phyloP scores from a whole-genome alignment of 768 basidiomycete species.

The Serendipita vermifera region DNA sequence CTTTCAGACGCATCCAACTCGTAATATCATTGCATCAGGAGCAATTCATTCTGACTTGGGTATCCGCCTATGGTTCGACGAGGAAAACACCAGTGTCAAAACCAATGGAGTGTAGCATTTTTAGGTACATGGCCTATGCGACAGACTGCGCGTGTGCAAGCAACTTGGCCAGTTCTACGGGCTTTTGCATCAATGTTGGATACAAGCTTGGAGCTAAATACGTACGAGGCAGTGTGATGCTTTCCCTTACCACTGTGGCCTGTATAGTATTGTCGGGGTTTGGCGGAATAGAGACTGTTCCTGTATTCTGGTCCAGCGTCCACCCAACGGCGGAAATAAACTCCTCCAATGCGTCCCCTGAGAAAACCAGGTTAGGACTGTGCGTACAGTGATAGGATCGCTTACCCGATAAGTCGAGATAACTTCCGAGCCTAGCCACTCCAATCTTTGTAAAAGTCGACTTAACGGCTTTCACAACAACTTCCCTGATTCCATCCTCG shows the following conservation, averaged over 20 bases:
- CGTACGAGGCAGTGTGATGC: slow-evolving; percentile 69
- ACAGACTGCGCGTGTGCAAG: not conserved
- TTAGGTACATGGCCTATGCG: not conserved
- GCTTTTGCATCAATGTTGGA: not conserved
- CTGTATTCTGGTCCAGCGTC: slow-evolving; percentile 40
- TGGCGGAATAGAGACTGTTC: slow-evolving; percentile 54
- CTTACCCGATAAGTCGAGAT: slow-evolving; percentile 53
- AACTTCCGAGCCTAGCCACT: slow-evolving; percentile 51
- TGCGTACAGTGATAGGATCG: not conserved
- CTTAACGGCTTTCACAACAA: slow-evolving; percentile 62
- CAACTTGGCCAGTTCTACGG: not conserved
- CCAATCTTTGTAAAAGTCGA: slow-evolving; percentile 67
- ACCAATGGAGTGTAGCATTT: not conserved
- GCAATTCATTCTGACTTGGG: slow-evolving; percentile 79
- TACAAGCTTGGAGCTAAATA: slow-evolving; percentile 13
- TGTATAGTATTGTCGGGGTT: slow-evolving; percentile 85
- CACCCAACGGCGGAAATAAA: slow-evolving; percentile 58
- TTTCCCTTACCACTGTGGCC: slow-evolving; percentile 73
- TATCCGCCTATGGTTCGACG: slow-evolving; percentile 68
- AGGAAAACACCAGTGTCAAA: not conserved
- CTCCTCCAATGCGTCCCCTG: slow-evolving; percentile 44
- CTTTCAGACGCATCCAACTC: slow-evolving; percentile 59
- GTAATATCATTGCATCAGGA: slow-evolving; percentile 71
- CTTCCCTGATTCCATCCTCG: slow-evolving; percentile 67
- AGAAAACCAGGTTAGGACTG: not conserved